Percentiles rank a stretch among this genome's conserved stretches.
These are phyloP conservation scores for Tylopilus plumbeoviolaceoides DNA, from an alignment of 768 basidiomycete genomes.

Conservation along the genomic window DNA sequence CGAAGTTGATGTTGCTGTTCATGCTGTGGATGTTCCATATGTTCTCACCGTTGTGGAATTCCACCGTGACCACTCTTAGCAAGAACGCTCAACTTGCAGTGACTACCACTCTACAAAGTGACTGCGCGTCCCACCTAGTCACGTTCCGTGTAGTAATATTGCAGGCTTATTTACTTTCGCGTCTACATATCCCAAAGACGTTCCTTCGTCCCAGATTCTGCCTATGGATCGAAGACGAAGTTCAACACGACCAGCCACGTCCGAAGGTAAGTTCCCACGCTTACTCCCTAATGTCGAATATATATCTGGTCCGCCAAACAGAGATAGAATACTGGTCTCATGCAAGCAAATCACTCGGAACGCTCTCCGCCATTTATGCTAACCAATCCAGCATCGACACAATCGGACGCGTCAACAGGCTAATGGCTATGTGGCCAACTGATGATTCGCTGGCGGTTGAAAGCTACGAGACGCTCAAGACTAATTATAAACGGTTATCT, in stretches of 20 bases:
- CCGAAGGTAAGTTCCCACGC: conserved; percentile 58
- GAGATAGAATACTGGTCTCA: conserved; percentile 78
- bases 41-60: conserved; percentile 11
- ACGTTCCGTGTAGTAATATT: conserved; percentile 7
- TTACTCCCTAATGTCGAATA: conserved; percentile 7
- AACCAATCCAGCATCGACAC: conserved; percentile 50
- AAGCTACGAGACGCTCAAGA: conserved; percentile 60
- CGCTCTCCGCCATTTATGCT: conserved; percentile 51
- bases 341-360: conserved; percentile 54
- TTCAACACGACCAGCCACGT: conserved; percentile 61
- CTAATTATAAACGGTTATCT: conserved; percentile 57
- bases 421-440: conserved; percentile 66
- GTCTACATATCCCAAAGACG: not conserved
- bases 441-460: conserved; percentile 68
- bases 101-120: conserved; percentile 3
- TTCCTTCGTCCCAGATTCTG: not conserved
- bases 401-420: conserved; percentile 68
- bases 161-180: conserved; percentile 1
- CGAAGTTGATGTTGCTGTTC: not conserved
- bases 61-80: conserved; percentile 14
- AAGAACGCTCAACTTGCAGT: not conserved
- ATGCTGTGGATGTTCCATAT: not conserved
- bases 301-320: conserved; percentile 28
- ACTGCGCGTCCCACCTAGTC: not conserved
- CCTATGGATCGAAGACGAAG: conserved; percentile 67